phyloP scores from a whole-genome alignment of 495 filamentous ascomycete genomes.

The Thermochaetoides thermophila region DNA sequence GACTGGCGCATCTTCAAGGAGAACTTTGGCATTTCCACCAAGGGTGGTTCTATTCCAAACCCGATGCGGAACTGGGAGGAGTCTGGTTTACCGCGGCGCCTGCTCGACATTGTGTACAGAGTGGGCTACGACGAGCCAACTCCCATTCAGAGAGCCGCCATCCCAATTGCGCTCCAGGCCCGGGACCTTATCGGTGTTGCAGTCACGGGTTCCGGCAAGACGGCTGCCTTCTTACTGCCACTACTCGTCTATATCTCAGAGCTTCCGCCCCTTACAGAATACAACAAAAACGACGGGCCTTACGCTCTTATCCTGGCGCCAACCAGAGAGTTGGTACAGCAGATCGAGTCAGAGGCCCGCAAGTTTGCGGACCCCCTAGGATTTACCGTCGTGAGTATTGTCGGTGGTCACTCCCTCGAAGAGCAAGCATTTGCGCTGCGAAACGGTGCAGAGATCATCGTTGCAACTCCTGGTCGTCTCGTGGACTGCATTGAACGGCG shows the following conservation, averaged over 20 bases:
- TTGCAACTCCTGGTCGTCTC: constrained; percentile 91
- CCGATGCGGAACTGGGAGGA: constrained; percentile 95
- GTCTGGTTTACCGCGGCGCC: constrained; percentile 59
- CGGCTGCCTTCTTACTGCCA: constrained; percentile 85
- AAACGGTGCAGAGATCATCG: constrained; percentile 97
- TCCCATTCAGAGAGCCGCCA: constrained; percentile 83
- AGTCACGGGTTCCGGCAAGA: constrained; percentile 98
- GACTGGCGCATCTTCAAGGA: constrained; percentile 99
- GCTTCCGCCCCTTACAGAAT: constrained; percentile 68
- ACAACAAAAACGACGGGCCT: constrained; percentile 88
- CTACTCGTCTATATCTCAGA: constrained; percentile 94
- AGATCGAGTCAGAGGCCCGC: constrained; percentile 88
- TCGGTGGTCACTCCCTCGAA: constrained; percentile 90
- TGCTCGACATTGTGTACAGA: constrained; percentile 69
- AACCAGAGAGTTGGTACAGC: constrained; percentile 95
- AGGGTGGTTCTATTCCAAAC: constrained; percentile 77
- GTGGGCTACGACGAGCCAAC: constrained; percentile 93
- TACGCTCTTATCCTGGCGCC: constrained; percentile 94
- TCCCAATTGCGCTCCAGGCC: constrained; percentile 86
- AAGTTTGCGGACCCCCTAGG: constrained; percentile 88
- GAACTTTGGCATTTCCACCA: constrained; percentile 93
- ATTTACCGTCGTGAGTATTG: constrained; percentile 92
- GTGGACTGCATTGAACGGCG: constrained; percentile 94
- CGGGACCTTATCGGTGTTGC: constrained; percentile 95
- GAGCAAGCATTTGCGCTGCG: constrained; percentile 87